Base-by-base conservation (phyloP, 1,284 basidiomycete genomes). In the Ustilago shanxiensis region DNA sequence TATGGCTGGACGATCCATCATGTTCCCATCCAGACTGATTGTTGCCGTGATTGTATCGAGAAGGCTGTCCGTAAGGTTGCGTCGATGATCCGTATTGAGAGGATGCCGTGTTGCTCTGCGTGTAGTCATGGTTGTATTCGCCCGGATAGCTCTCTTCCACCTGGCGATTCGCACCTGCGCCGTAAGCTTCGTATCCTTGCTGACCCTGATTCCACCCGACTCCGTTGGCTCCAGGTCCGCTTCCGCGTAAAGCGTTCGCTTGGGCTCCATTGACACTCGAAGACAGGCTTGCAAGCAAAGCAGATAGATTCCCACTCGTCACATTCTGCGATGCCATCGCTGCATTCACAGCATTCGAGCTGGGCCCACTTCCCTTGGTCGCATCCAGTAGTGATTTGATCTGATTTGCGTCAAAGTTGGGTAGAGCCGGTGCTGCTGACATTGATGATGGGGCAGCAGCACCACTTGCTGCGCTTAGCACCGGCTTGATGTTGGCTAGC, bases 61-160 rank as follows among this genome's bases (percentile, higher is more conserved):
- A 44, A 2, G 41, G 20, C 14, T 29, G 50, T 28, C 41, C 49
- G 26, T 59, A 65, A 9, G 13, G 55, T 18, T 51, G 45, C 11
- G 18, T 28, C n/a, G 13, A n/a, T n/a, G 49, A 2, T 14, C 22
- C 45, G 33, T 59, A 59, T 4, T 33, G 26, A 3, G 37, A 45
- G 9, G 54, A 24, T 1, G 54, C 44, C 44, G 60, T 37, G 54
- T 39, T 28, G 33, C 44, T 41, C n/a, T 24, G 53, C 13, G 55
- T 35, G 33, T 66, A 73, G 5, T 62, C 66, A 7, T 56, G 66
- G 28, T 66, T 59, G 37, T 58, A 73, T 26, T 73, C 71, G 35
- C 71, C 71, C 7, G 71, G 71, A 13, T 73, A 73, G 61, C 71
- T 69, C 28, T 66, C 67, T 60, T 55, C 44, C 20, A 2, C 14